phyloP scores from a whole-genome alignment of 2,329 filamentous ascomycete genomes.

The Arthroderma sp. region DNA sequence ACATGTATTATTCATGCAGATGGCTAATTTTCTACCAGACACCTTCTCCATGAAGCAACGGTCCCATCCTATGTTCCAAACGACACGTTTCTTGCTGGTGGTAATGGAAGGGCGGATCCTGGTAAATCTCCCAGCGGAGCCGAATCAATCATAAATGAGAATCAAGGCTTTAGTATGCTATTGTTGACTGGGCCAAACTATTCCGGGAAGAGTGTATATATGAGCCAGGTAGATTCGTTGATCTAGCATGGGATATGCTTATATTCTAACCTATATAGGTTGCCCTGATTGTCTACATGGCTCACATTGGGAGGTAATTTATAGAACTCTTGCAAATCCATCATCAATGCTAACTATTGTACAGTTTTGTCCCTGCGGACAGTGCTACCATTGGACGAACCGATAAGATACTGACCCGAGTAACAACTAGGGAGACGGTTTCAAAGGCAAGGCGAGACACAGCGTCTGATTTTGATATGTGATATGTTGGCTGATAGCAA shows the following conservation, averaged over 20 bases:
- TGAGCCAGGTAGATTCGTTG: conserved; percentile 54
- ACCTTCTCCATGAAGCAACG: conserved; percentile 74
- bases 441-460: conserved; percentile 32
- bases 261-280: conserved; percentile 27
- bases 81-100: conserved; percentile 56
- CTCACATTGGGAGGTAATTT: conserved; percentile 59
- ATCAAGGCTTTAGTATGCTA: conserved; percentile 49
- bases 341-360: conserved; percentile 5
- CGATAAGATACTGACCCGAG: conserved; percentile 80
- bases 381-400: conserved; percentile 69
- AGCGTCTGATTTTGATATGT: not conserved
- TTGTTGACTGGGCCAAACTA: conserved; percentile 89
- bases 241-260: not conserved
- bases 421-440: conserved; percentile 60
- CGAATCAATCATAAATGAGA: not conserved
- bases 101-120: conserved; percentile 18
- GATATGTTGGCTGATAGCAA: conserved; percentile 1
- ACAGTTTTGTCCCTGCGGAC: conserved; percentile 72
- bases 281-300: conserved; percentile 79
- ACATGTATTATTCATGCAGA: conserved; percentile 5
- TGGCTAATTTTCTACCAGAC: conserved; percentile 29
- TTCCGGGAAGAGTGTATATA: conserved; percentile 89
- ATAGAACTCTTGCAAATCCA: not conserved
- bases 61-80: conserved; percentile 75
- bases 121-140: not conserved